Conservation (phyloP, 176 grass and related monocot species). For the Musa troglodytarum region DNA sequence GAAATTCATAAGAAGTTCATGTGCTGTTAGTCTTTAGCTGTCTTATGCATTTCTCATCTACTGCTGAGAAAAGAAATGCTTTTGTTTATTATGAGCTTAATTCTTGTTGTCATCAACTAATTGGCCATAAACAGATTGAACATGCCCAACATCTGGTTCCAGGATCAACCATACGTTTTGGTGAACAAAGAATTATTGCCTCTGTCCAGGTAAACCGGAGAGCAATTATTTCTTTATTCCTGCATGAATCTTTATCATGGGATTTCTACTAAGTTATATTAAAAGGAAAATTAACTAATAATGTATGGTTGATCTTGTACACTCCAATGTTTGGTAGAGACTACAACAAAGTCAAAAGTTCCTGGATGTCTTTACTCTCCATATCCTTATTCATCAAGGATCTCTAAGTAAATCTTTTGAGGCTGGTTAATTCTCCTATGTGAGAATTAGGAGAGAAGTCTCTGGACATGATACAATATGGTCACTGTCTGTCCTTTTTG, state of each 20-base stretch:
- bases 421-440: background rate
- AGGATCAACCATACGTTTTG: constrained; percentile 50
- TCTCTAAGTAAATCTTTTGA: background rate
- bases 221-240: background rate
- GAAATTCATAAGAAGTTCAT: background rate
- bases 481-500: no score
- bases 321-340: background rate
- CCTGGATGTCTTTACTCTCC: background rate
- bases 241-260: background rate
- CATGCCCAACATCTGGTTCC: constrained; percentile 82
- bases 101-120: constrained; percentile 25
- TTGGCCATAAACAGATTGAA: constrained; percentile 49
- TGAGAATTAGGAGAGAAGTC: background rate
- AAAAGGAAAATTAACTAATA: background rate
- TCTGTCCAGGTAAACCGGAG: constrained; percentile 59
- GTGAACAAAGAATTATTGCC: constrained; percentile 58
- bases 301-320: background rate
- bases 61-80: background rate
- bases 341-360: background rate
- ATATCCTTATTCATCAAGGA: background rate
- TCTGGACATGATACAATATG: no score
- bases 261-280: background rate
- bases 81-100: background rate
- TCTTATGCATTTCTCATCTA: background rate
- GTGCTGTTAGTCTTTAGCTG: background rate